Base-by-base conservation (phyloP, 2,329 filamentous ascomycete species). In the Neurospora sp. region DNA sequence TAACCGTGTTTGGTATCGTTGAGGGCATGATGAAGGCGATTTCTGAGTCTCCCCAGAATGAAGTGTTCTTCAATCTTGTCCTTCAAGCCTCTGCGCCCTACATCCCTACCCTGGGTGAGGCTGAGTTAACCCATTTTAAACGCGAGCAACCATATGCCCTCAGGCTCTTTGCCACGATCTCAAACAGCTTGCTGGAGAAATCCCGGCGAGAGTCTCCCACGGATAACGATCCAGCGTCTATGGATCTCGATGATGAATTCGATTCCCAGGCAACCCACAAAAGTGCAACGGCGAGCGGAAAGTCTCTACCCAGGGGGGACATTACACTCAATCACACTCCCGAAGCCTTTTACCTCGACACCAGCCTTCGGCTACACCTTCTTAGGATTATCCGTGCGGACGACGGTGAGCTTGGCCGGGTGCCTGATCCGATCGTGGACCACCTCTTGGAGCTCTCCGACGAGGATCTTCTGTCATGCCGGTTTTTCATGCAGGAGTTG, bases 221-320 rank as follows among this genome's bases (percentile, higher is more conserved):
- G 9, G 75, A 82, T 4, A 79, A 83, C 10, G 28, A 62, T 36
- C 73, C 80, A 2, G 87, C 90, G 73, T 76, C 83, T 6, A 90
- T 92, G 88, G 89, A 92, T 69, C 76, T 93, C 5, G 91, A 93
- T 74, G 83, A 85, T 40, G 86, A 86, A 1, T 89, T 90, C 69
- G 86, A 87, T 52, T 88, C 88, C 0, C 87, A 90, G 73, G 81
- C 81, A 68, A 89, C 84, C 72, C 82, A 82, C 33, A 80, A 77
- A 36, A 83, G 81, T 67, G 77, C 78, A 17, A 71, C 76, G 1
- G 77, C 81, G 38, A 81, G 79, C 39, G 70, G 73, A 1, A 74
- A 79, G 23, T 76, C 84, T 17, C 76, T 88, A 58, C 82, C 87
- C 58, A 82, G 86, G 19, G 80, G 81, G 23, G 82, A 83, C 62